Base-by-base conservation (phyloP, 2,329 filamentous ascomycete species). In the Sporothrix globosa region DNA sequence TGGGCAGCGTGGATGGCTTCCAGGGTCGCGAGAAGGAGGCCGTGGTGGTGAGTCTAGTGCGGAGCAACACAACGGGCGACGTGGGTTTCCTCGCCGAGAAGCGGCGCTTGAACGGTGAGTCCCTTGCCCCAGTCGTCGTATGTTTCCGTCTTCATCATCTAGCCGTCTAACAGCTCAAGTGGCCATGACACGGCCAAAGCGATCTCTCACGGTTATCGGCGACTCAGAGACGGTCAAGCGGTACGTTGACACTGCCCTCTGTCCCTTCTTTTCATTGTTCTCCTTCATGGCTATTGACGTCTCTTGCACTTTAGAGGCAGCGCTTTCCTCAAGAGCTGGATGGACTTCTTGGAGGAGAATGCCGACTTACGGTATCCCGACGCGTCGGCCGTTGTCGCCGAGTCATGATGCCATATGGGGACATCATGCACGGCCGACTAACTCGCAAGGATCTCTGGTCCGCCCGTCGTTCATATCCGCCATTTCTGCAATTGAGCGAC, bases 1-100 rank as follows among this genome's bases (percentile, higher is more conserved):
- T 99, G n/a, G 96, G 96, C 46, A 97, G 93, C 76, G 92, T 99
- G 2, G 96, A 99, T 79, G 96, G 95, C 2, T 99, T 99, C 78
- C 79, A 99, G 80, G 96, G 96, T 46, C 88, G 96, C 21, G 96
- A 99, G 80, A 99, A 99, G 80, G 96, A 99, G 80, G 96, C 92
- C 2, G 90, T 99, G 19, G 87, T 99, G 52, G 90, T 99, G 67
- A 97, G 91, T 79, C 86, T 98, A n/a, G 96, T 99, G 70, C 87
- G 96, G 74, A 97, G 94, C 80, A 99, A 99, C 78, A 75, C 88
- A 6, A 88, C 93, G 65, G 88, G 90, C 67, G 93, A 98, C 78
- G 94, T 98, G 17, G 96, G 96, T 11, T 99, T 99, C 77, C 82
- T 99, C 50, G 92, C 89, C 17, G 96, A 99, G 81, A 97, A 94